Conservation (phyloP, 73 alveolate genomes). For the Paramecium biaurelia region DNA sequence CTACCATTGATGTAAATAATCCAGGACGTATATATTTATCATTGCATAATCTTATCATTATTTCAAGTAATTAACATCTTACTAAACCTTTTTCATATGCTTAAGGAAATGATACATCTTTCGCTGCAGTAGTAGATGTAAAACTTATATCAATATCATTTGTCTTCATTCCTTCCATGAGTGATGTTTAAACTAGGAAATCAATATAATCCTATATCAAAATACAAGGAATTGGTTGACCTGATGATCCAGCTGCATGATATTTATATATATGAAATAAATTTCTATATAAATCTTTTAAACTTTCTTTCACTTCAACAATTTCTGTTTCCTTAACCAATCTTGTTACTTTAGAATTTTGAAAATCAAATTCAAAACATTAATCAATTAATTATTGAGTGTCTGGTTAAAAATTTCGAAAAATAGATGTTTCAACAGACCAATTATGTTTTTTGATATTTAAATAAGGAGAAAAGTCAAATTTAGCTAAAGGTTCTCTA, state of each 20-base stretch:
- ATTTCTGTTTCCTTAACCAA: constrained; percentile 2
- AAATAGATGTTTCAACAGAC: constrained; percentile 32
- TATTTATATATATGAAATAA: constrained; percentile 13
- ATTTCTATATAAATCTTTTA: not conserved
- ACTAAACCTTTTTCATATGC: constrained; percentile 44
- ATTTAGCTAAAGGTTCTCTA: not conserved
- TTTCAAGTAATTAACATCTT: constrained; percentile 44
- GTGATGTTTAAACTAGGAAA: not conserved
- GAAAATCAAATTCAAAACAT: constrained; percentile 43
- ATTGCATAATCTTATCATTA: constrained; percentile 15
- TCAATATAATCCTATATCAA: not conserved
- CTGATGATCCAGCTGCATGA: not conserved
- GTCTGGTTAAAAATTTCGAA: constrained; percentile 34
- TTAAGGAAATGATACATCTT: constrained; percentile 25
- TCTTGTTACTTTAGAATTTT: not conserved
- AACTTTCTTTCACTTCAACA: not conserved
- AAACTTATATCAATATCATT: constrained; percentile 27
- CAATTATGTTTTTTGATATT: not conserved
- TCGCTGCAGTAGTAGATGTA: not conserved
- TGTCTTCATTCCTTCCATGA: not conserved
- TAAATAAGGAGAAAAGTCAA: constrained; percentile 29
- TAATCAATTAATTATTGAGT: not conserved
- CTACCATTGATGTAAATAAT: not conserved
- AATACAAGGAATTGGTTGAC: not conserved
- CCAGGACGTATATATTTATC: constrained; percentile 45